Evolutionary conservation across 2,329 filamentous ascomycete genomes (phyloP).

Genomic region (Stachybotrys echinatus): DNA sequence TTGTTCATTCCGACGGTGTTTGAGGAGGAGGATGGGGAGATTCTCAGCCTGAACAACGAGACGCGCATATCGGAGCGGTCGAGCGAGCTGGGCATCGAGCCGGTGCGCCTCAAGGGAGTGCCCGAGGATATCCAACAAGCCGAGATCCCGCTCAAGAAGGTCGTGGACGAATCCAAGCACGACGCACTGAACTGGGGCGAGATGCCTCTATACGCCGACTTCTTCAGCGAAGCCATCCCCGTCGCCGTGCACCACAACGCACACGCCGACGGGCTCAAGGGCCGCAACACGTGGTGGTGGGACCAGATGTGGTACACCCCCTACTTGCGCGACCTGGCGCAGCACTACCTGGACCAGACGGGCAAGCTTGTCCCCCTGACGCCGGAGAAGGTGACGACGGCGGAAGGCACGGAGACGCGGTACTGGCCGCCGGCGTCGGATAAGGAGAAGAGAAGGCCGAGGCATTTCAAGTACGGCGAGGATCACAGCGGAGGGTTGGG

Average conservation of each 20-base stretch:
- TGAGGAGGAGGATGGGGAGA: slow-evolving; percentile 12
- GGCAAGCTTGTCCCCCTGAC: neutral
- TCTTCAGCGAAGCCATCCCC: slow-evolving; percentile 11
- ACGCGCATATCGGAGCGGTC: slow-evolving; percentile 7
- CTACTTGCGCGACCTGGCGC: slow-evolving; percentile 12
- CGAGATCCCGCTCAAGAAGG: slow-evolving; percentile 2
- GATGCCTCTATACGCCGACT: slow-evolving; percentile 12
- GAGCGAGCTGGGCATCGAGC: neutral
- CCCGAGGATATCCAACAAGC: slow-evolving; percentile 8
- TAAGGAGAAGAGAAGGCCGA: neutral
- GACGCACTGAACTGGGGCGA: slow-evolving; percentile 2
- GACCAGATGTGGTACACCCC: slow-evolving; percentile 16
- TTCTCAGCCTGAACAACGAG: slow-evolving; percentile 8
- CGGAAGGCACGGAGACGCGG: neutral
- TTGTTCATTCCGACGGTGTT: slow-evolving; percentile 13
- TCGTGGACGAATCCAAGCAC: neutral
- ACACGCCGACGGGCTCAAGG: slow-evolving; percentile 7
- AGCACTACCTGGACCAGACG: slow-evolving; percentile 7
- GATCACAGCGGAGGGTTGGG: neutral
- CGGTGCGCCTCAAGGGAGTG: slow-evolving; percentile 2
- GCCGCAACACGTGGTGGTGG: slow-evolving; percentile 11
- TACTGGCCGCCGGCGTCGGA: slow-evolving; percentile 3
- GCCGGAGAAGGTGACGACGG: neutral
- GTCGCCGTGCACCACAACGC: slow-evolving; percentile 15
- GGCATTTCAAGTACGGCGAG: neutral